Evolutionary conservation across 2,329 filamentous ascomycete genomes (phyloP).

Genomic region (Fusarium annulatum): DNA sequence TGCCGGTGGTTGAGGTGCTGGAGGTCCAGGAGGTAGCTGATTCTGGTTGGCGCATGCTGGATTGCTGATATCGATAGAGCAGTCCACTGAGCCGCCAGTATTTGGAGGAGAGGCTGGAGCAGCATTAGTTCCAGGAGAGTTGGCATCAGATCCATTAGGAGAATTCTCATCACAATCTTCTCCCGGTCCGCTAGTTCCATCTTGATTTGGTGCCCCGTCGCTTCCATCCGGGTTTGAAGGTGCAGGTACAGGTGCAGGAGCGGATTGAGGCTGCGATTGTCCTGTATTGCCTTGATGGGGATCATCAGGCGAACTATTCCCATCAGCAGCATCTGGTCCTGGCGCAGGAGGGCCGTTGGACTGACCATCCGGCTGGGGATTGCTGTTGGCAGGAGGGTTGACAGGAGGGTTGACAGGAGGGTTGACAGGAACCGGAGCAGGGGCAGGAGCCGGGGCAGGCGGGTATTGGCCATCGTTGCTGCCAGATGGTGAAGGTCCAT

Average conservation of each 20-base stretch:
- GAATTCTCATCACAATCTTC: constrained; percentile 13
- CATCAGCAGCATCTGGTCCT: neutral
- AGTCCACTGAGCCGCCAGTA: neutral
- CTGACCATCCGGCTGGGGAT: neutral
- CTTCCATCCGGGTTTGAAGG: neutral
- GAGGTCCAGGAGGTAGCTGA: neutral
- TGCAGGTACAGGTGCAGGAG: constrained; percentile 1
- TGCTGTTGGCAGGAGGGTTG: neutral
- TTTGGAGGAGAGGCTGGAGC: neutral
- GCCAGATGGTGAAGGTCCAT: neutral
- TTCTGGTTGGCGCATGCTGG: constrained; percentile 3
- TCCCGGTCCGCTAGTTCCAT: neutral
- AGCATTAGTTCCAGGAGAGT: neutral
- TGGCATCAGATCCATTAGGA: neutral
- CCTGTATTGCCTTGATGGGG: neutral
- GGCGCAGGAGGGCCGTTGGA: neutral
- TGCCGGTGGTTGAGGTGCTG: neutral
- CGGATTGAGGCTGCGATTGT: constrained; percentile 5
- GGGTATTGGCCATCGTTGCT: neutral
- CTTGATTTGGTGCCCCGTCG: neutral
- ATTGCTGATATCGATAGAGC: neutral
- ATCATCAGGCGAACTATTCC: neutral
- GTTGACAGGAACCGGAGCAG: neutral
- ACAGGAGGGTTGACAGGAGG: neutral
- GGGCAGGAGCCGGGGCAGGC: neutral